phyloP scores from a whole-genome alignment of 1,139 yeast genomes.

The Arxiozyma telluris region DNA sequence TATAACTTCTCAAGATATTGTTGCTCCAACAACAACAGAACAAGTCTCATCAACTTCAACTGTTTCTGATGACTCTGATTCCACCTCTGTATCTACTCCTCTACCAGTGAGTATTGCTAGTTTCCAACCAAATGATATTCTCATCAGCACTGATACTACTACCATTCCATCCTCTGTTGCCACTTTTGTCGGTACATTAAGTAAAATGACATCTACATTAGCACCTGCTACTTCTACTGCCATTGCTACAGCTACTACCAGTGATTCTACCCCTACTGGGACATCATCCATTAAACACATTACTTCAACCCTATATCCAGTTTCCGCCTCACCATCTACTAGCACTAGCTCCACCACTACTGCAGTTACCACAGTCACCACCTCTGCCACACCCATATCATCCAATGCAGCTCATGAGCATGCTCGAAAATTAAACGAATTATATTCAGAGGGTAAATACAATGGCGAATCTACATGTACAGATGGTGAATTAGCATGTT shows the following conservation, averaged over 20 bases:
- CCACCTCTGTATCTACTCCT: not conserved
- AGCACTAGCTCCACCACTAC: constrained; percentile 4
- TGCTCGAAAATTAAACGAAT: constrained; percentile 36
- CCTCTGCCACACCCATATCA: constrained; percentile 1
- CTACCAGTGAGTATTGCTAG: constrained; percentile 3
- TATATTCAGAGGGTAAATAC: constrained; percentile 26
- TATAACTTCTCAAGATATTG: not conserved
- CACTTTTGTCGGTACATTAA: not conserved
- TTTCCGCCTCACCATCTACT: not conserved
- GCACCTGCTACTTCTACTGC: not conserved
- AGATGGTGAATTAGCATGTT: constrained; percentile 44
- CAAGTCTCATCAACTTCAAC: not conserved
- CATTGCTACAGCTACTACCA: not conserved
- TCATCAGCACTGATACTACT: not conserved
- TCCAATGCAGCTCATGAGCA: constrained; percentile 31
- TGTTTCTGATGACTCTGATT: not conserved
- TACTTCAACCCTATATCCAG: constrained; percentile 8
- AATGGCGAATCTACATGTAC: constrained; percentile 33
- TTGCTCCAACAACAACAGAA: not conserved
- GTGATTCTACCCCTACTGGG: not conserved
- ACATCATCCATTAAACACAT: not conserved
- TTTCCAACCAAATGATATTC: not conserved
- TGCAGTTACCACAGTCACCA: constrained; percentile 8
- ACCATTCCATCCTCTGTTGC: not conserved
- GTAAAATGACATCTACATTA: constrained; percentile 3